Evolutionary conservation across 2,329 filamentous ascomycete genomes (phyloP).

Genomic region (Penicillium sp.): DNA sequence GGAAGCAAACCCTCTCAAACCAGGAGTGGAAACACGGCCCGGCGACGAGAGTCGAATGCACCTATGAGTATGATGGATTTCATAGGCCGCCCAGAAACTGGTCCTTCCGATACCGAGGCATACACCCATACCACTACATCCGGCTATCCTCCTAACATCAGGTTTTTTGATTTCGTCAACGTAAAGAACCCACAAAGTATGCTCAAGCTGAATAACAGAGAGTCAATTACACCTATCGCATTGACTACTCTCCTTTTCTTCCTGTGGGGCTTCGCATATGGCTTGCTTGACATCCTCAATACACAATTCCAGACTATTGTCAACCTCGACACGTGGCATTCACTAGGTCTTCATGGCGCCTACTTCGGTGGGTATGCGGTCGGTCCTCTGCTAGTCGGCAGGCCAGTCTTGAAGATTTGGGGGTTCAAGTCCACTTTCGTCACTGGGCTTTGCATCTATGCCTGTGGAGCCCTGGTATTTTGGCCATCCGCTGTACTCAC

Average conservation of each 20-base stretch:
- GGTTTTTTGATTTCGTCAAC: slow-evolving; percentile 63
- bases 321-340: slow-evolving; percentile 33
- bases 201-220: slow-evolving; percentile 56
- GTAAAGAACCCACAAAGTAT: slow-evolving; percentile 58
- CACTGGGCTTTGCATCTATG: slow-evolving; percentile 60
- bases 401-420: slow-evolving; percentile 55
- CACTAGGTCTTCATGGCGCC: slow-evolving; percentile 55
- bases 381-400: slow-evolving; percentile 56
- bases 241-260: slow-evolving; percentile 80
- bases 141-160: slow-evolving; percentile 36
- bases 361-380: slow-evolving; percentile 61
- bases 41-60: slow-evolving; percentile 4
- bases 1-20: slow-evolving; percentile 20
- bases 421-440: slow-evolving; percentile 64
- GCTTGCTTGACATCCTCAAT: slow-evolving; percentile 79
- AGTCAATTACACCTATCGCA: slow-evolving; percentile 57
- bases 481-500: slow-evolving; percentile 64
- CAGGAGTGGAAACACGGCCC: slow-evolving; percentile 13
- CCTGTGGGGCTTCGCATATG: slow-evolving; percentile 88
- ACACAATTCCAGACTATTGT: slow-evolving; percentile 56
- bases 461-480: slow-evolving; percentile 60
- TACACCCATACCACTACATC: slow-evolving; percentile 40
- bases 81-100: slow-evolving; percentile 49
- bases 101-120: slow-evolving; percentile 28
- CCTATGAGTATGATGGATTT: slow-evolving; percentile 52